These are phyloP conservation scores for Penicillium sp. DNA, from an alignment of 2,329 filamentous ascomycete species.

Conservation along the genomic window DNA sequence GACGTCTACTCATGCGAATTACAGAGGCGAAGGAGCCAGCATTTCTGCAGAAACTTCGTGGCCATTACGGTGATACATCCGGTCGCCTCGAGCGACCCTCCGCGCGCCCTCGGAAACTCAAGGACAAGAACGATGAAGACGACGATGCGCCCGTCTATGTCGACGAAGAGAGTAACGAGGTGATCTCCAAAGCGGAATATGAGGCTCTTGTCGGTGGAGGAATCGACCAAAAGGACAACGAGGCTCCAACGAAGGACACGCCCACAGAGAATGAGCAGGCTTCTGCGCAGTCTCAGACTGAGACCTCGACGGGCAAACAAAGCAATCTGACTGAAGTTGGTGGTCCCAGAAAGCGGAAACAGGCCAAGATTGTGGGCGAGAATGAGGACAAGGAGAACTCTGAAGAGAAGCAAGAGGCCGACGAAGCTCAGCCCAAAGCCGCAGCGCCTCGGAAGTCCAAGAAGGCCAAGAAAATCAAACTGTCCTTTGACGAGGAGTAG, in stretches of 20 bases:
- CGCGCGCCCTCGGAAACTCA: constrained; percentile 39
- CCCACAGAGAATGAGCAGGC: constrained; percentile 14
- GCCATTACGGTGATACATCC: constrained; percentile 38
- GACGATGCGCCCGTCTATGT: constrained; percentile 49
- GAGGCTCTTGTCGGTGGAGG: constrained; percentile 39
- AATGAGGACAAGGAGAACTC: constrained; percentile 27
- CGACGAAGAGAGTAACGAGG: constrained; percentile 46
- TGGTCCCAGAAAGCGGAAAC: constrained; percentile 44
- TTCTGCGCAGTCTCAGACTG: constrained; percentile 15
- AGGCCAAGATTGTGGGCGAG: constrained; percentile 43
- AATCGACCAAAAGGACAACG: constrained; percentile 13
- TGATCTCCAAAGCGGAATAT: constrained; percentile 48
- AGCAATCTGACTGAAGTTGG: constrained; percentile 43
- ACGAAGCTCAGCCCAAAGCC: constrained; percentile 25
- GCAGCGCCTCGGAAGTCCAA: constrained; percentile 36
- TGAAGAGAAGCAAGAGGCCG: constrained; percentile 20
- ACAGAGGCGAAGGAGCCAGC: constrained; percentile 46
- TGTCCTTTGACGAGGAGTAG: constrained; percentile 47
- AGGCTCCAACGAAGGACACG: constrained; percentile 15
- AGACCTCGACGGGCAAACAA: constrained; percentile 31
- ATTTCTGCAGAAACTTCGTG: constrained; percentile 45
- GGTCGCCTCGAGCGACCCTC: constrained; percentile 41
- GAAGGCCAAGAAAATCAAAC: constrained; percentile 49
- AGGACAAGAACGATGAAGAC: constrained; percentile 37
- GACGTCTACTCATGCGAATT: constrained; percentile 1